Evolutionary conservation across 768 basidiomycete species (phyloP), one percentile per base, ranked within the genome.

Genomic region (Rhizopogon vesiculosus): DNA sequence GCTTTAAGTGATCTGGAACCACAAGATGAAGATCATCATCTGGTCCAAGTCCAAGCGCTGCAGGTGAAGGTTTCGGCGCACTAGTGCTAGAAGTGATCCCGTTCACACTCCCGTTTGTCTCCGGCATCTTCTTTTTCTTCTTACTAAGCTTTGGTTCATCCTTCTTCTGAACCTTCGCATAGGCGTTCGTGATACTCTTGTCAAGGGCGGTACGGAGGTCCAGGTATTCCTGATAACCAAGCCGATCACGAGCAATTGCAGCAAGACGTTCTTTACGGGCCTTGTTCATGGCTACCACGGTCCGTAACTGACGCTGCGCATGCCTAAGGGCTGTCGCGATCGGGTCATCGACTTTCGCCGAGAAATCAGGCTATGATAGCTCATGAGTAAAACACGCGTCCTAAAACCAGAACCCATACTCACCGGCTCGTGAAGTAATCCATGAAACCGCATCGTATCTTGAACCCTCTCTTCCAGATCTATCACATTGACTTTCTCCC

Each of bases 211-310:
- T 93, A 16, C 94, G 84, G 7, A 83, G 69, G 31, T 91, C 89
- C 55, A 91, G 71, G 73, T 96, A 98, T 65, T 98, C 96, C 64
- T 93, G 91, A 66, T 93, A 91, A 6, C 87, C 93, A 16, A 98
- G 79, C 19, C 94, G 83, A 64, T 94, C 91, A 57, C 87, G 84
- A 29, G 94, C 93, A 58, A 94, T 81, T 13, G 77, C 74, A 13
- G 79, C 79, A 2, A 98, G 80, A 3, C 89, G 85, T 31, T 73
- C 71, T 67, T 89, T 89, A 12, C 96, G 86, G 3, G 83, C 82
- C 63, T 94, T 92, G 76, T 99, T 99, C 56, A 84, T 79, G 8
- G 85, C 80, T 2, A 89, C 77, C 48, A 98, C 89, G 6, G 74
- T 75, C 9, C 88, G 83, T 5, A 99, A 79, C 60, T 93, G 84